These are phyloP conservation scores for Austroboletus eburneus DNA, from an alignment of 768 basidiomycete species.

Conservation along the genomic window DNA sequence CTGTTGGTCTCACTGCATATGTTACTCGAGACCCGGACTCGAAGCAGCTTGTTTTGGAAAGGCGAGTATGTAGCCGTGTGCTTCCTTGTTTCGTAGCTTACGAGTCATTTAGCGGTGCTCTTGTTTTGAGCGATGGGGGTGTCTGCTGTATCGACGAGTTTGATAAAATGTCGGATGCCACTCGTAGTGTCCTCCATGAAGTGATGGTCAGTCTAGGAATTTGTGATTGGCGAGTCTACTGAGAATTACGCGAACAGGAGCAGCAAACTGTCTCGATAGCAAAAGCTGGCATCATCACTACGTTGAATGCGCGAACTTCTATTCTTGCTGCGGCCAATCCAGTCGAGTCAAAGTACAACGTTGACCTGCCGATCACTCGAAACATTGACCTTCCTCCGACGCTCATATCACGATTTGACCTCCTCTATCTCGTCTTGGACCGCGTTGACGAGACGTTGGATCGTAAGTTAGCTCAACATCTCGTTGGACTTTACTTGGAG, in stretches of 20 bases:
- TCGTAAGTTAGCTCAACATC: conserved; percentile 82
- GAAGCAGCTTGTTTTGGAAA: conserved; percentile 96
- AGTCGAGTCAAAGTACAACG: conserved; percentile 92
- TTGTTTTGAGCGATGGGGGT: conserved; percentile 93
- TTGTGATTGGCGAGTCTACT: neutral
- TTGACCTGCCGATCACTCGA: conserved; percentile 83
- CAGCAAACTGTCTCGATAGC: conserved; percentile 99
- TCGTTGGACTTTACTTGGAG: conserved; percentile 92
- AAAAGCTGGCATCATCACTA: conserved; percentile 98
- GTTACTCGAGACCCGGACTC: conserved; percentile 98
- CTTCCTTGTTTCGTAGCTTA: conserved; percentile 3
- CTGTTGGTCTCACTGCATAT: conserved; percentile 97
- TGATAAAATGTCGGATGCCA: conserved; percentile 98
- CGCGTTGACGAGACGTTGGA: conserved; percentile 88
- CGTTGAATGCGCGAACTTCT: conserved; percentile 96
- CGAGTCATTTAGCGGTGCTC: conserved; percentile 63
- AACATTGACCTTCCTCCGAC: conserved; percentile 99
- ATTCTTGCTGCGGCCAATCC: conserved; percentile 98
- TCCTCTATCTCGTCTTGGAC: conserved; percentile 94
- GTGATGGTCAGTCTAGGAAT: conserved; percentile 69
- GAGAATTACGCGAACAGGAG: conserved; percentile 67
- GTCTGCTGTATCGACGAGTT: conserved; percentile 99
- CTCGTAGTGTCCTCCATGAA: conserved; percentile 97
- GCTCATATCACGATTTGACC: conserved; percentile 94
- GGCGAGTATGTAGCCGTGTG: conserved; percentile 42